Base-by-base conservation (phyloP, 2,329 filamentous ascomycete species). In the Arthrobotrys sphaeroides region DNA sequence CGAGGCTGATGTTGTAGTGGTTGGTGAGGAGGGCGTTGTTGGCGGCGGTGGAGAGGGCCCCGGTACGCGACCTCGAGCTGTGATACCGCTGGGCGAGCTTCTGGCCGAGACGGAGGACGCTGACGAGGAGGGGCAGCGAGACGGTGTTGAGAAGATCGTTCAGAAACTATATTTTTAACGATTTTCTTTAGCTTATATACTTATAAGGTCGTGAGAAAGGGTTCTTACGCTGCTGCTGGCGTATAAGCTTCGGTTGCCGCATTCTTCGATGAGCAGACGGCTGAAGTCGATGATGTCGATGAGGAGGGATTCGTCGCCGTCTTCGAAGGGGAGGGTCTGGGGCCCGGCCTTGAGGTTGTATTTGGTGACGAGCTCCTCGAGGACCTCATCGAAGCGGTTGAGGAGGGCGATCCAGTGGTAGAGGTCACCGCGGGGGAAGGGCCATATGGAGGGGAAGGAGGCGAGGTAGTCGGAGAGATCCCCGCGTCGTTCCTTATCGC, bases 331-430 rank as follows among this genome's bases (percentile, higher is more conserved):
- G 83, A 79, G 88, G 85, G 86, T 88, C 83, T 99, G 96, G 1
- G 93, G 93, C 0, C 92, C 93, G 72, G 90, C 87, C 76, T 89
- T 88, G 67, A 99, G 85, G 77, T 89, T 89, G 84, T 99, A 99
- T 78, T 89, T 90, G 68, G 88, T 86, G 82, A 90, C 93, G 82
- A 96, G 93, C 40, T 88, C 85, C 79, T 96, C 92, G 42, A 99
- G 85, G 78, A 98, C 89, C 80, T 88, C 88, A 83, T 99, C 95
- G 83, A 99, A 98, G 70, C 93, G 90, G 83, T 99, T 96, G 74
- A 99, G 84, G 22, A 97, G 87, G 26, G 92, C 90, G 78, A 99
- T 97, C 96, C 96, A 99, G 85, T 99, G 94, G 82, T 98, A 98
- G 28, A 98, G 85, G 82, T 99, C 95, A 75, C 95, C 96, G 82